A percentile compares a stretch with the other conserved stretches of the same genome.
These are phyloP conservation scores for Wickerhamomyces sydowiorum DNA, from an alignment of 805 yeast genomes.

Conservation along the genomic window DNA sequence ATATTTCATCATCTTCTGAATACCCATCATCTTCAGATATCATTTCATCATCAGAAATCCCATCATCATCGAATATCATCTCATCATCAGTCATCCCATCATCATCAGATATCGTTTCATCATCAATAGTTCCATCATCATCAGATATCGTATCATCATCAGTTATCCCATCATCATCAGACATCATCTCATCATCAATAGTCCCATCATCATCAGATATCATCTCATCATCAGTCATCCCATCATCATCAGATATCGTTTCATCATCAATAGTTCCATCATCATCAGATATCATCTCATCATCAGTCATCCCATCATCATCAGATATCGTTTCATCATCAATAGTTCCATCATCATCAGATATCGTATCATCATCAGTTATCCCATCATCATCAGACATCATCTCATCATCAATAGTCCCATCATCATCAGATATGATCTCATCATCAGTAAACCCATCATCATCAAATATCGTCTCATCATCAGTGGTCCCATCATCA, in stretches of 20 bases:
- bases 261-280: not conserved
- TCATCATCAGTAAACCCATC: not conserved
- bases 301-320: constrained; percentile 1
- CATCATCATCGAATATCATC: not conserved
- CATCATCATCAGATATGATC: not conserved
- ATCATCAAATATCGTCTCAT: not conserved
- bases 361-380: constrained; percentile 6
- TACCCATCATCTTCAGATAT: no score
- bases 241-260: not conserved
- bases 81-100: not conserved
- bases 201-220: not conserved
- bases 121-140: not conserved
- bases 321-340: constrained; percentile 17
- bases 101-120: not conserved
- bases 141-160: not conserved
- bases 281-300: not conserved
- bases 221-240: not conserved
- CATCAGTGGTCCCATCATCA: not conserved
- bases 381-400: constrained; percentile 4
- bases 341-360: constrained; percentile 4
- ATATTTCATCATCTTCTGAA: no score
- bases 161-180: not conserved
- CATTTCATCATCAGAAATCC: not conserved
- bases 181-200: constrained; percentile 1
- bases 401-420: not conserved